These are phyloP conservation scores for Leccinum variicolor DNA, from an alignment of 768 basidiomycete genomes.

Conservation along the genomic window DNA sequence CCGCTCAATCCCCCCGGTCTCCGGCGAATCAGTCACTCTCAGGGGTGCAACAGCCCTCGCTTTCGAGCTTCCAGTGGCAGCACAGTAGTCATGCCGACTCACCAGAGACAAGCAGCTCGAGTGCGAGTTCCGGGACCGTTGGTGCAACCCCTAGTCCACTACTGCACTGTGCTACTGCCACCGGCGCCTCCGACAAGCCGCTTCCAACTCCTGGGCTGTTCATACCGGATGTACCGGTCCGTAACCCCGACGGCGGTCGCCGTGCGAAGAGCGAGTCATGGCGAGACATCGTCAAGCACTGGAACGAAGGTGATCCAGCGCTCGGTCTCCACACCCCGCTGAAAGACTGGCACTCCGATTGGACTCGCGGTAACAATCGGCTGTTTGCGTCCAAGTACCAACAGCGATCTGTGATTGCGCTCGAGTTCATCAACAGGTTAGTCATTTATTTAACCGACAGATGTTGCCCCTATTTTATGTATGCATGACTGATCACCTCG, in stretches of 20 bases:
- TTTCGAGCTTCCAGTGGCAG: neutral
- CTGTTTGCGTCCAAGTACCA: neutral
- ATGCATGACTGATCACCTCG: neutral
- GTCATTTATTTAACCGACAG: neutral
- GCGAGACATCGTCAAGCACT: neutral
- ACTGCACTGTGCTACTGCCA: neutral
- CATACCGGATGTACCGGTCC: neutral
- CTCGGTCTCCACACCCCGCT: neutral
- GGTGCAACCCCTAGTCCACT: neutral
- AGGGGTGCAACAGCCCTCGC: neutral
- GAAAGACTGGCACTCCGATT: neutral
- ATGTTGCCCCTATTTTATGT: too few species aligned
- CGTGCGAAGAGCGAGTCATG: neutral
- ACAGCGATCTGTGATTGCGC: neutral
- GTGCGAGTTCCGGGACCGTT: neutral
- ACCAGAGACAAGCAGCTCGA: neutral
- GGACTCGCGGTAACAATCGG: neutral
- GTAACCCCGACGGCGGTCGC: neutral
- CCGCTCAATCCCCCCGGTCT: neutral
- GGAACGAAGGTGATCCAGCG: neutral
- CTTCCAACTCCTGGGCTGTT: neutral
- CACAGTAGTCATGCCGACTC: neutral
- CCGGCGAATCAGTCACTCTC: neutral
- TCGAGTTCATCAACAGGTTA: neutral
- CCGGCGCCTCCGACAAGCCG: neutral